Base-by-base conservation (phyloP, 805 yeast genomes). In the Yamadazyma akitaensis region DNA sequence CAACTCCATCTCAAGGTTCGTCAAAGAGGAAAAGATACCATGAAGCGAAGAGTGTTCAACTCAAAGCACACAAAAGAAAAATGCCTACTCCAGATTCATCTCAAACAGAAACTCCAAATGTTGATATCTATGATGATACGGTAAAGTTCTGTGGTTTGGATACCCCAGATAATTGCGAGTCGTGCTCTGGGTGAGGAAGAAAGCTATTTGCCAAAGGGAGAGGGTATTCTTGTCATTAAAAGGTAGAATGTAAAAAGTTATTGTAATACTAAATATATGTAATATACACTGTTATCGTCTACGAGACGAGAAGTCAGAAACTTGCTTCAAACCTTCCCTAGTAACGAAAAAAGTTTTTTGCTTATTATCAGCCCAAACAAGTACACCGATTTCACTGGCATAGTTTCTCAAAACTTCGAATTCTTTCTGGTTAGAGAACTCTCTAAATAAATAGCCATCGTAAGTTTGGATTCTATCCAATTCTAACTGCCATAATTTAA, bases 401-500 rank as follows among this genome's bases (percentile, higher is more conserved):
- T 91, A 94, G 42, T 78, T 78, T 37, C 80, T 77, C 32, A 89
- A 72, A 18, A 79, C 70, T 30, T 84, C 86, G 62, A 80, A 94
- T 63, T 94, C 98, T 50, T 80, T 78, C 44, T 79, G 85, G 49
- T 75, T 84, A 19, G 84, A 73, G 63, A 94, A 94, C 56, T 92
- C 97, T 47, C 88, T 84, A 68, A 88, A 94, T 39, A 94, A 65
- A 49, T 84, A 90, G 0, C 99, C 99, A 25, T 84, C 88, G 42
- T 81, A 86, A 0, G 94, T 80, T 55, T 86, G 83, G 53, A 94
- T 88, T 66, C 99, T 79, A 63, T 94, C 98, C 68, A 91, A 67
- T 62, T 94, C 99, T 50, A 94, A 72, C 69, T 94, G 98, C 99
- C 99, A 94, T 44, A 94, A 73, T 61, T 83, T 84, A 56, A 94